A percentile compares a stretch with the other conserved stretches of the same genome.
Conservation (phyloP, 768 basidiomycete species). For the Leucocoprinus birnbaumii region DNA sequence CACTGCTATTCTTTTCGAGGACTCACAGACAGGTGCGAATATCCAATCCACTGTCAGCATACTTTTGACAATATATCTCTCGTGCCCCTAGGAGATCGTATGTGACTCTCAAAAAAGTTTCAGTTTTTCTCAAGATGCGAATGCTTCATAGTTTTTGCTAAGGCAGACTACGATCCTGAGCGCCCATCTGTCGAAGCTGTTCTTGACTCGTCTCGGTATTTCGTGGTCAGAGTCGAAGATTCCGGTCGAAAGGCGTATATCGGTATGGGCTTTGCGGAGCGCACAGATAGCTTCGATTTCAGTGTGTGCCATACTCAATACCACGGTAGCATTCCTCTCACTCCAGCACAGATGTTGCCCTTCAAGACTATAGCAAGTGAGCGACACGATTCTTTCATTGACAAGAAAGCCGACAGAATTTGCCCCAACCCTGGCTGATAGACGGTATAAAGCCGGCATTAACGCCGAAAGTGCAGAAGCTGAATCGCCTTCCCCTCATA, state of each 20-base stretch:
- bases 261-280: slow-evolving; percentile 89
- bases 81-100: slow-evolving; percentile 56
- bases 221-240: slow-evolving; percentile 90
- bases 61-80: neutral
- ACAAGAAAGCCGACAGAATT: no score
- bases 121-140: slow-evolving; percentile 5
- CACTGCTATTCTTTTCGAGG: slow-evolving; percentile 78
- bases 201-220: slow-evolving; percentile 92
- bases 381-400: slow-evolving; percentile 3
- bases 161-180: slow-evolving; percentile 73
- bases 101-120: slow-evolving; percentile 17
- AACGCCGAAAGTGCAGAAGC: slow-evolving; percentile 45
- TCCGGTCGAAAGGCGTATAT: slow-evolving; percentile 86
- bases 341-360: slow-evolving; percentile 62
- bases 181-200: slow-evolving; percentile 93
- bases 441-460: slow-evolving; percentile 62
- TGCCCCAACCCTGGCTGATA: no score
- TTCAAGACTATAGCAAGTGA: slow-evolving; percentile 86
- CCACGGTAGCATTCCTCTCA: neutral
- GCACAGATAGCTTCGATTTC: slow-evolving; percentile 89
- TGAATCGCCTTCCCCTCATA: slow-evolving; percentile 56
- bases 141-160: slow-evolving; percentile 70
- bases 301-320: slow-evolving; percentile 46
- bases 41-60: neutral
- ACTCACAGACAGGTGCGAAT: slow-evolving; percentile 67